phyloP scores from a whole-genome alignment of 371 early-diverging fungal genomes.

The Quaeritorhiza haematococci region DNA sequence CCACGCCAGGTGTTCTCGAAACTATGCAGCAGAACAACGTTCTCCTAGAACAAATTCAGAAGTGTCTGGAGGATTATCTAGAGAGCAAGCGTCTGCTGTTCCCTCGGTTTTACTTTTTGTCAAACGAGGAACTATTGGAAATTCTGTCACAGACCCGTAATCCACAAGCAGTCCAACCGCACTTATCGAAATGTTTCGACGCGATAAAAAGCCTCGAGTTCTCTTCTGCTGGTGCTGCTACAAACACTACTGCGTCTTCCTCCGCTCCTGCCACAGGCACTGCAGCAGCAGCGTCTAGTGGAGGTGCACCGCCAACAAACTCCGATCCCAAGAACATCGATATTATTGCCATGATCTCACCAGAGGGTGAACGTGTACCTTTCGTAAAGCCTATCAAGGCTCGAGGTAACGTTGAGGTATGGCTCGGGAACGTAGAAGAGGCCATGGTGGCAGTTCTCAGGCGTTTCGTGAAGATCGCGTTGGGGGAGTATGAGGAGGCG shows the following conservation, averaged over 20 bases:
- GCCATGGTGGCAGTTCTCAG: conserved; percentile 45
- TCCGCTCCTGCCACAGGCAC: too few species aligned
- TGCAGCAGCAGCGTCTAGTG: not conserved
- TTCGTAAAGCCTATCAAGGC: conserved; percentile 51
- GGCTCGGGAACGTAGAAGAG: conserved; percentile 55
- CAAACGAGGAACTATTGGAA: conserved; percentile 55
- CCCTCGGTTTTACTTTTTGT: conserved; percentile 56
- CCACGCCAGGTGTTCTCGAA: conserved; percentile 47
- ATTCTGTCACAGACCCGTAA: conserved; percentile 52
- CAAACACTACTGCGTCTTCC: not conserved
- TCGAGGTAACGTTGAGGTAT: conserved; percentile 52
- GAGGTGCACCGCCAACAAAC: too few species aligned
- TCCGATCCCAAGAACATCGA: conserved; percentile 46
- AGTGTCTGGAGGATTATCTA: conserved; percentile 53
- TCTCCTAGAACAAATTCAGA: conserved; percentile 52
- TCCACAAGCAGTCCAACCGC: conserved; percentile 56
- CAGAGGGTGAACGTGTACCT: conserved; percentile 49
- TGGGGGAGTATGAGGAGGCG: conserved; percentile 41
- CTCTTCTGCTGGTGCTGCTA: conserved; percentile 30
- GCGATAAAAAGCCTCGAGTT: conserved; percentile 52
- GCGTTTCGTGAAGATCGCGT: conserved; percentile 37
- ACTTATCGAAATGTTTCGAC: conserved; percentile 53
- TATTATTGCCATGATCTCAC: conserved; percentile 48
- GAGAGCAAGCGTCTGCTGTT: conserved; percentile 52
- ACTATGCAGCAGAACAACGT: conserved; percentile 50